phyloP scores from a whole-genome alignment of 2,329 filamentous ascomycete genomes.

The Pseudocercospora fijiensis region DNA sequence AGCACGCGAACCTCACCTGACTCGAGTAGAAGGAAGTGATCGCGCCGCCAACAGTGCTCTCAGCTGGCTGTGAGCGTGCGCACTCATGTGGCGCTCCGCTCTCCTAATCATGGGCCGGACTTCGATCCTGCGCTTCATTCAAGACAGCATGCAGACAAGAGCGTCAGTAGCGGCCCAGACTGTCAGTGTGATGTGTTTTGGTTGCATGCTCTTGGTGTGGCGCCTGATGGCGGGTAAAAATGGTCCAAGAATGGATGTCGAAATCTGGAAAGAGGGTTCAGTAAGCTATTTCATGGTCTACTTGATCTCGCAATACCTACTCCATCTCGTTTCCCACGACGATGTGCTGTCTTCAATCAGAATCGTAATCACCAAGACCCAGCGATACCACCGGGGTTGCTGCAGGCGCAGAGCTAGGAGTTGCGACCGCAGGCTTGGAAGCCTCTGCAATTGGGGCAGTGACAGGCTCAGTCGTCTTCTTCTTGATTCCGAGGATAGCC shows the following conservation, averaged over 20 bases:
- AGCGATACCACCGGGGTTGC: conserved; percentile 3
- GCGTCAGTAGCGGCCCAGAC: neutral
- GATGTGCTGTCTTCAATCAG: neutral
- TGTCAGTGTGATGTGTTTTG: neutral
- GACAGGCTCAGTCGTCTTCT: conserved; percentile 56
- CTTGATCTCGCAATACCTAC: neutral
- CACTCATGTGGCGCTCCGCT: neutral
- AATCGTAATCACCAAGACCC: conserved; percentile 1
- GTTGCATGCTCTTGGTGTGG: neutral
- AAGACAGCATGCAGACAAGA: neutral
- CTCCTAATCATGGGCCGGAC: neutral
- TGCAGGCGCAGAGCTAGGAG: neutral
- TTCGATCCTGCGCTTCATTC: neutral
- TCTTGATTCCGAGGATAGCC: conserved; percentile 80
- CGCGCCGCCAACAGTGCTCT: neutral
- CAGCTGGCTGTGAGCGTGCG: neutral
- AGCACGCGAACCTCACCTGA: neutral
- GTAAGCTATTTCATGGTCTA: neutral
- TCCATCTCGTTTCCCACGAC: neutral
- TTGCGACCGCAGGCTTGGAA: neutral
- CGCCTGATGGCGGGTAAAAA: neutral
- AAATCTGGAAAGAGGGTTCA: neutral
- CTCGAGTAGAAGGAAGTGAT: neutral
- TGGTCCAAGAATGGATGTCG: neutral
- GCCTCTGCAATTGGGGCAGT: neutral